phyloP scores from a whole-genome alignment of 1,284 basidiomycete species.

The Leccinum variabile region DNA sequence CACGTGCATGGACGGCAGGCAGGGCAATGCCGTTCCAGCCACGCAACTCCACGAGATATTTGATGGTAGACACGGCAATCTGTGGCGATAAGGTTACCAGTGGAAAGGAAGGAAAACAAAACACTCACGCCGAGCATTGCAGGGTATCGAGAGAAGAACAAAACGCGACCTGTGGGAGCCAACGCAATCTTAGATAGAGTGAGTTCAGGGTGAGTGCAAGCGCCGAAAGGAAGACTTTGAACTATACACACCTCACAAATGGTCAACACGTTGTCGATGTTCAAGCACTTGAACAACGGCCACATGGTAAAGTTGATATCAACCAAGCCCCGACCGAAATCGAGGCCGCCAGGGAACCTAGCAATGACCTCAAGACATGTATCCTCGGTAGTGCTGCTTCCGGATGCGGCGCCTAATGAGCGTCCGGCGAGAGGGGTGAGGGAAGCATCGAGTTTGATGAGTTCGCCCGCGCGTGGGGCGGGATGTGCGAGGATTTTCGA shows the following conservation, averaged over 20 bases:
- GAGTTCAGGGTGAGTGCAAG: slow-evolving; percentile 1
- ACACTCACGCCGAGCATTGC: slow-evolving; percentile 79
- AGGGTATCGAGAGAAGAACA: slow-evolving; percentile 90
- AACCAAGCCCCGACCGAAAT: slow-evolving; percentile 80
- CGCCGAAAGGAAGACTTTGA: neutral
- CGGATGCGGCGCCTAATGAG: slow-evolving; percentile 18
- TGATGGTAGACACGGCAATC: slow-evolving; percentile 87
- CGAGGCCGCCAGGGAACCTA: slow-evolving; percentile 80
- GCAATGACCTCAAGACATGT: slow-evolving; percentile 80
- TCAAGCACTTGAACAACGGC: slow-evolving; percentile 93
- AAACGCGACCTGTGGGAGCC: slow-evolving; percentile 86
- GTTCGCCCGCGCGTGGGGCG: slow-evolving; percentile 83
- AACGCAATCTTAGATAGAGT: slow-evolving; percentile 69
- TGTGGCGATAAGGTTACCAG: slow-evolving; percentile 25
- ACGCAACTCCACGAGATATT: slow-evolving; percentile 89
- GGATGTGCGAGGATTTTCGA: slow-evolving; percentile 82
- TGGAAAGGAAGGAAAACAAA: neutral
- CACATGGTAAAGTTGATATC: slow-evolving; percentile 95
- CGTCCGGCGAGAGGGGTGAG: slow-evolving; percentile 27
- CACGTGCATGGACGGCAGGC: slow-evolving; percentile 84
- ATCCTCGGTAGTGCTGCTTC: slow-evolving; percentile 57
- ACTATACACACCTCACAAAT: slow-evolving; percentile 75
- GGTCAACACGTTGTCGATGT: slow-evolving; percentile 91
- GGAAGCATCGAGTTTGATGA: slow-evolving; percentile 79
- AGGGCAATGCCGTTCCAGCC: slow-evolving; percentile 92